A percentile compares a stretch with the other conserved stretches of the same genome.
These are phyloP conservation scores for Zarea fungicola DNA, from an alignment of 2,329 filamentous ascomycete genomes.

Conservation along the genomic window DNA sequence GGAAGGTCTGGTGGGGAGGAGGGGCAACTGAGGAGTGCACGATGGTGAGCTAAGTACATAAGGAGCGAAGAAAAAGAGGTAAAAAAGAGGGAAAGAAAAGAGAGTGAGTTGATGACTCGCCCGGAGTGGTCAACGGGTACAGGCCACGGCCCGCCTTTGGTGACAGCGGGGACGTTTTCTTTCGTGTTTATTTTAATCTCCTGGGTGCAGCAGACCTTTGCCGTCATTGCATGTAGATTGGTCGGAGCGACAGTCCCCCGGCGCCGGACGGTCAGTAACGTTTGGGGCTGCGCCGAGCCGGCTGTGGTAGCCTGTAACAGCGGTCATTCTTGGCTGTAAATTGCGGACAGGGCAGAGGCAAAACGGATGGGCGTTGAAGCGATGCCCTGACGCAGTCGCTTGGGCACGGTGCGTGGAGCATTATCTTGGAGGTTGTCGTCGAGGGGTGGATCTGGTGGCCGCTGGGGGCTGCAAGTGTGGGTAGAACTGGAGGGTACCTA, in stretches of 20 bases:
- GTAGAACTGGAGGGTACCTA: no score
- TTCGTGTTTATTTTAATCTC: conserved; percentile 5
- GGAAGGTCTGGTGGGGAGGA: neutral
- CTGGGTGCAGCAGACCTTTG: neutral
- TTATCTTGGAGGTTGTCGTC: neutral
- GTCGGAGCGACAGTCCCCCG: no score
- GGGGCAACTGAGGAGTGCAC: neutral
- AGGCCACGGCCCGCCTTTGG: conserved; percentile 7
- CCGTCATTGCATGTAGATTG: conserved; percentile 4
- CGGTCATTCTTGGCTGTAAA: no score
- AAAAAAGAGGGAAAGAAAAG: neutral
- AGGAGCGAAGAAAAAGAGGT: neutral
- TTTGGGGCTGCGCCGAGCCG: no score
- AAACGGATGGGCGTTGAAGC: no score
- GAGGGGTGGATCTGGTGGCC: conserved; percentile 3
- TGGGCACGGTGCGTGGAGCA: no score
- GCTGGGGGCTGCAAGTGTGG: neutral
- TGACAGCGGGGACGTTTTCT: neutral
- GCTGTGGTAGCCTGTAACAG: no score
- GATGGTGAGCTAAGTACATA: neutral
- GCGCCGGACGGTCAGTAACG: no score
- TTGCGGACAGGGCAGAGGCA: no score
- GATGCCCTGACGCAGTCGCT: no score
- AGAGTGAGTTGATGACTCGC: neutral
- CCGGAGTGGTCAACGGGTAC: neutral